Base-by-base conservation (phyloP, 2,329 filamentous ascomycete genomes). In the Colletotrichum sp. region DNA sequence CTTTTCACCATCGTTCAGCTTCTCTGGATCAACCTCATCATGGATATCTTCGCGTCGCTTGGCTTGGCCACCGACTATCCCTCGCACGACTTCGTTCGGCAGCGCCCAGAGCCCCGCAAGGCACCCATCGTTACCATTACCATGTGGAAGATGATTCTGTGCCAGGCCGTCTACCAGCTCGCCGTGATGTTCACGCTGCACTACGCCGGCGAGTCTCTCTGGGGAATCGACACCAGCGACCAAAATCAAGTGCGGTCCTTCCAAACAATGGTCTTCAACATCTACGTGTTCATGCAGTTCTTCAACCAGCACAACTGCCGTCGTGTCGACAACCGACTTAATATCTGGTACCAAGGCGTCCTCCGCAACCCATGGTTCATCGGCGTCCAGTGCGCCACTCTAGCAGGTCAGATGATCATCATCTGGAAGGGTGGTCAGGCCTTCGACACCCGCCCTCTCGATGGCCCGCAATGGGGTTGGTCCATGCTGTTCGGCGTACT, bases 221-320 rank as follows among this genome's bases (percentile, higher is more conserved):
- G 59, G 59, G 91, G 26, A 36, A 71, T 13, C 73, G 59, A 62
- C n/a, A 62, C 77, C 7, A 63, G 36, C 32, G 71, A 52, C 13
- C 13, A 64, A 2, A 49, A 64, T 3, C 75, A 78, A 12, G 21
- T 49, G 2, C 71, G 63, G 12, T 84, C 91, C 71, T 85, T 94
- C 68, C 85, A 92, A 73, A 95, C 94, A 1, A 87, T 96, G 21
- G 92, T 96, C 10, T 96, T 96, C 88, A 97, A 96, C 84, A 94
- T 93, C 0, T 96, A 96, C 79, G 94, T 96, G 60, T 96, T 94
- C 93, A 96, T 96, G 94, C 95, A 96, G 79, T 95, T 97, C 78
- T 96, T 96, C 89, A 96, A 97, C 80, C 92, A 95, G 79, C 91
- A 95, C 85, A 96, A 95, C 87, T 96, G 95, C 84, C 93, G 95